Percentiles rank a stretch among this genome's conserved stretches.
phyloP scores from a whole-genome alignment of 495 filamentous ascomycete species.

The Daldinia decipiens region DNA sequence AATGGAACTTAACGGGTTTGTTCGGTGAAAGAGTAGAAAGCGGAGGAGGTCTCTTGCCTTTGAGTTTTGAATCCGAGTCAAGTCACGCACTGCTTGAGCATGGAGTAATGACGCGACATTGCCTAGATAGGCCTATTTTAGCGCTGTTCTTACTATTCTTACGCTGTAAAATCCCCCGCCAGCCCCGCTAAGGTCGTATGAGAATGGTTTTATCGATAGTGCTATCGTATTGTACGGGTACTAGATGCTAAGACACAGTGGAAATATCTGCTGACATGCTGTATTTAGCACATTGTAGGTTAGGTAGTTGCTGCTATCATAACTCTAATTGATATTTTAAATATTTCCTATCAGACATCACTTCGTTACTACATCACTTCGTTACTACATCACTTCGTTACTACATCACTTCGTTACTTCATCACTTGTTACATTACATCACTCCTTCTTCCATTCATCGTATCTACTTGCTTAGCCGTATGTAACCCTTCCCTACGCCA shows the following conservation, averaged over 20 bases:
- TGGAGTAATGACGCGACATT: constrained; percentile 33
- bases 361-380: neutral
- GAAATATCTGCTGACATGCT: neutral
- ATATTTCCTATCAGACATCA: neutral
- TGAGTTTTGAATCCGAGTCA: constrained; percentile 25
- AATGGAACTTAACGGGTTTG: neutral
- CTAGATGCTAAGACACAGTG: neutral
- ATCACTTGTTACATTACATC: neutral
- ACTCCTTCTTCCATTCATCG: constrained; percentile 14
- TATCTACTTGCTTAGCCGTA: neutral
- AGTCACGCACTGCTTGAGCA: constrained; percentile 37
- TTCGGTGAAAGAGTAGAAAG: constrained; percentile 19
- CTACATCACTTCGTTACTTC: too few species aligned
- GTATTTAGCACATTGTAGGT: constrained; percentile 6
- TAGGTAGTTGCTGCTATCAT: neutral
- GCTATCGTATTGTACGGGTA: neutral
- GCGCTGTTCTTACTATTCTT: neutral
- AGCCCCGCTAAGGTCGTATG: neutral
- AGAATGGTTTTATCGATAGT: neutral
- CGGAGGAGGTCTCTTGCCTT: constrained; percentile 25
- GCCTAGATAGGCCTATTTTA: constrained; percentile 27
- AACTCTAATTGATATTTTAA: neutral
- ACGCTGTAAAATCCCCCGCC: neutral
- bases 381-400: neutral
- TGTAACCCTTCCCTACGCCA: constrained; percentile 11